phyloP scores from a whole-genome alignment of 202 grass and related monocot genomes.

The Schoenoplectus triqueter region DNA sequence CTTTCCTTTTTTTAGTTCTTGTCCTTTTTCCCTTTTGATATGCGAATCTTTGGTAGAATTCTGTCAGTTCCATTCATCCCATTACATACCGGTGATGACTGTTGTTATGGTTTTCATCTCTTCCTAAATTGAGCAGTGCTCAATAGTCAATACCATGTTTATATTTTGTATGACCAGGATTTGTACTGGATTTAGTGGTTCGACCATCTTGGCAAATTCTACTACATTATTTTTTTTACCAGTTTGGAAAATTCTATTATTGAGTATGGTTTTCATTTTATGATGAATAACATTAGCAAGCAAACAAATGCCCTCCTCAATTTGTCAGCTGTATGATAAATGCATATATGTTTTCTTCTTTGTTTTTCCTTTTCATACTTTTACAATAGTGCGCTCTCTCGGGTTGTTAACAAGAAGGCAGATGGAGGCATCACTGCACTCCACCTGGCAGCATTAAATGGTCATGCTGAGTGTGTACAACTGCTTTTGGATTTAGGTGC shows the following conservation, averaged over 20 bases:
- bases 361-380: conserved; percentile 26
- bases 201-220: background rate
- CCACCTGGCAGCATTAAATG: conserved; percentile 90
- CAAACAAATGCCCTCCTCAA: background rate
- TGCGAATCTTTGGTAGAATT: background rate
- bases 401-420: conserved; percentile 73
- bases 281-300: background rate
- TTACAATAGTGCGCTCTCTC: conserved; percentile 58
- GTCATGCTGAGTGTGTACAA: conserved; percentile 77
- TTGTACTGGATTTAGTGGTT: conserved; percentile 7
- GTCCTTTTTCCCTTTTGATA: background rate
- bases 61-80: background rate
- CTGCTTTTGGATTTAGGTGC: conserved; percentile 92
- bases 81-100: background rate
- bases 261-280: background rate
- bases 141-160: background rate
- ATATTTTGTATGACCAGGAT: background rate
- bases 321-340: conserved; percentile 36
- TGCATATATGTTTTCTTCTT: conserved; percentile 31
- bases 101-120: background rate
- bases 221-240: background rate
- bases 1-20: background rate
- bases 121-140: background rate
- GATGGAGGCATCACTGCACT: conserved; percentile 90
- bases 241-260: too few species aligned